Base-by-base conservation (phyloP, 352 stramenopile genomes). In the Blastocystis sp. region DNA sequence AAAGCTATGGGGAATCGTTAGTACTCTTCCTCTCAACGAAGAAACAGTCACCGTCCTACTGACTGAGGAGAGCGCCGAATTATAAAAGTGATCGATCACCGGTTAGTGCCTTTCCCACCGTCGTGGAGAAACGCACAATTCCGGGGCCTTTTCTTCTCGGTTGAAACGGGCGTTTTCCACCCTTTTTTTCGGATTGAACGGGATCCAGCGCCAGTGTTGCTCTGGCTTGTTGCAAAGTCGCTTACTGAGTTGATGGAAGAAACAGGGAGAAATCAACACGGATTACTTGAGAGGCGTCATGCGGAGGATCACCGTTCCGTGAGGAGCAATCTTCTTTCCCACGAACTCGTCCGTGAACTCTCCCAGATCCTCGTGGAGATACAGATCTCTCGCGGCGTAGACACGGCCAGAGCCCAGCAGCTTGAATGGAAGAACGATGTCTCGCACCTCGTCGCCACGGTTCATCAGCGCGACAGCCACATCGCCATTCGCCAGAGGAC, bases 401-500 rank as follows among this genome's bases (percentile, higher is more conserved):
- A 14, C 40, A 5, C 14, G 7, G 7, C 7, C 28, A 69, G 40
- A 40, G 14, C 40, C 40, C 5, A 69, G 5, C 28, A 45, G 7
- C 40, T 69, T 5, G 62, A 69, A 69, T 7, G 28, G 28, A 5
- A 69, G 28, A 5, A 17, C 28, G 40, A 69, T 69, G 40, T 40
- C 28, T 45, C 28, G 5, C 40, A 45, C 62, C 40, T 69, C 40
- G 28, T 69, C 62, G 14, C 62, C 62, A 5, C 28, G 60, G 60
- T 82, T 82, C 23, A 34, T 28, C 23, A 82, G 60, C 19, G n/a
- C 71, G 10, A 82, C 60, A 38, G 71, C 71, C n/a, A 65, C 52
- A 41, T 74, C 60, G 5, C 60, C 60, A 60, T 82, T 74, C 23
- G 53, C 60, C 34, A 82, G 28, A 0, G 71, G 71, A 7, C 41